These are phyloP conservation scores for Herpetospermum pedunculosum DNA, from an alignment of 306 rosid species.

Conservation along the genomic window DNA sequence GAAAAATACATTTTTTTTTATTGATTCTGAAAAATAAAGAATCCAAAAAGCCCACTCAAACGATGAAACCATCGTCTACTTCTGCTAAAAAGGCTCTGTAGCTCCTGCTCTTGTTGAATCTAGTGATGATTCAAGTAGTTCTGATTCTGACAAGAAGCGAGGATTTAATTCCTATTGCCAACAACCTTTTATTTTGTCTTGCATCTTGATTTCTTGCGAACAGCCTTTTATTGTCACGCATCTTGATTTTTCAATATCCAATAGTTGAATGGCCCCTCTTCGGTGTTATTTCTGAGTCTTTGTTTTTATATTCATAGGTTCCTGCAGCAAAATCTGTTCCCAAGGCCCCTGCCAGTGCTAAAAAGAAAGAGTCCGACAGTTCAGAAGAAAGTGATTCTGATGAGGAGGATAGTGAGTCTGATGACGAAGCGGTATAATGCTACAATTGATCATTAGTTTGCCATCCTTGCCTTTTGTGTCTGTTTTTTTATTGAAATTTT, in stretches of 20 bases:
- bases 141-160: slow-evolving; percentile 40
- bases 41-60: slow-evolving; percentile 7
- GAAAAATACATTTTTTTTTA: background rate
- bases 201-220: too few relatives aligned
- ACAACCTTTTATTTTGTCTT: background rate
- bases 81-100: slow-evolving; percentile 11
- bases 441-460: background rate
- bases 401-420: slow-evolving; percentile 14
- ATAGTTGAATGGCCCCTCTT: too few relatives aligned
- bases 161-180: background rate
- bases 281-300: background rate
- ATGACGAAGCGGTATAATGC: background rate
- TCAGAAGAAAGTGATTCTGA: slow-evolving; percentile 31
- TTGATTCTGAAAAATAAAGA: background rate
- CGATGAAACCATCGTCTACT: slow-evolving; percentile 22
- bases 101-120: background rate
- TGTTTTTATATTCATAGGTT: background rate
- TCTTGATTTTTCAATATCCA: too few relatives aligned
- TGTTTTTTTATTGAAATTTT: background rate
- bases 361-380: slow-evolving; percentile 27
- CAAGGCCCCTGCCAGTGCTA: slow-evolving; percentile 17
- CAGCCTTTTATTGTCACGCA: too few relatives aligned
- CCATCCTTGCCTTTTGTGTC: background rate
- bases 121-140: slow-evolving; percentile 21
- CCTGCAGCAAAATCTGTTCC: slow-evolving; percentile 11